Evolutionary conservation across 768 basidiomycete species (phyloP).

Genomic region (Psilocybe azurescens): DNA sequence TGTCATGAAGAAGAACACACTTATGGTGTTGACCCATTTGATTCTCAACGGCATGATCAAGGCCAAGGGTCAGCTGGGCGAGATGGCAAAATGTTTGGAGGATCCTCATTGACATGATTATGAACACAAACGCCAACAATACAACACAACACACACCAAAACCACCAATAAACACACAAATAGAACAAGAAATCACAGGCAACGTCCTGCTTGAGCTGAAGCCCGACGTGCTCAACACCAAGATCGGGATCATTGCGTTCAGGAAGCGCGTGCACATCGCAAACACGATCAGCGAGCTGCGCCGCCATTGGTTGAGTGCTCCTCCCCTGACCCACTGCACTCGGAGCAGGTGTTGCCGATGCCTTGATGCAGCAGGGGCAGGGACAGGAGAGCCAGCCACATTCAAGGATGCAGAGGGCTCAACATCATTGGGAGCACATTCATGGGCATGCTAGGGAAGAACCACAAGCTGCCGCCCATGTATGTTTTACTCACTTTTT

Average conservation of each 20-base stretch:
- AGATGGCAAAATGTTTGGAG: slow-evolving; percentile 99
- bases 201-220: slow-evolving; percentile 97
- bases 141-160: no score
- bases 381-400: slow-evolving; percentile 23
- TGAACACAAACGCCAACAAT: no score
- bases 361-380: slow-evolving; percentile 20
- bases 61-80: slow-evolving; percentile 97
- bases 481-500: no score
- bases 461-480: slow-evolving; percentile 76
- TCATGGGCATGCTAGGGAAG: slow-evolving; percentile 66
- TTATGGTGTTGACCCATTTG: slow-evolving; percentile 97
- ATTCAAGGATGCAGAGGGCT: slow-evolving; percentile 56
- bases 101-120: no score
- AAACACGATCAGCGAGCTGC: slow-evolving; percentile 86
- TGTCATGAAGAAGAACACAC: slow-evolving; percentile 97
- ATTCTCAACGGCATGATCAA: slow-evolving; percentile 99
- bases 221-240: slow-evolving; percentile 85
- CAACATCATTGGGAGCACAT: slow-evolving; percentile 81
- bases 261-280: slow-evolving; percentile 94
- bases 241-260: slow-evolving; percentile 93
- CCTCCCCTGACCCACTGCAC: slow-evolving; percentile 24
- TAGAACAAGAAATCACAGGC: slow-evolving; percentile 98
- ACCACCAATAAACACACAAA: no score
- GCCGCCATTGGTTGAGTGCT: slow-evolving; percentile 69
- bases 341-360: slow-evolving; percentile 33